Conservation (phyloP, 805 yeast species). For the Pachysolen tannophilus region DNA sequence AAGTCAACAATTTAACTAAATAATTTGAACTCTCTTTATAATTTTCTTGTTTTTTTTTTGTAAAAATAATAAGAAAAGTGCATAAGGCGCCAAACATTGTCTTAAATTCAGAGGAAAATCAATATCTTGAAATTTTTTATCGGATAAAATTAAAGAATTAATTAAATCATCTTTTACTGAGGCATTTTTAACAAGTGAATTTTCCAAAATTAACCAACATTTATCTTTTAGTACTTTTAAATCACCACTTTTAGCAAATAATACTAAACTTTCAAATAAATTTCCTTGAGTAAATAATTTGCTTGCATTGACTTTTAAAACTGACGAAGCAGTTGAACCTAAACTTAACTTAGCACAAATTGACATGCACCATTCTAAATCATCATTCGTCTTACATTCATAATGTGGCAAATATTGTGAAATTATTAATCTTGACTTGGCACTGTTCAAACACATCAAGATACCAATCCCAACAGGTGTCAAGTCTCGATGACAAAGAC, state of each 20-base stretch:
- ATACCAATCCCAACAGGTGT: slow-evolving; percentile 69
- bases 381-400: slow-evolving; percentile 60
- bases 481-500: slow-evolving; percentile 41
- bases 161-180: slow-evolving; percentile 51
- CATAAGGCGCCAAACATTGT: slow-evolving; percentile 68
- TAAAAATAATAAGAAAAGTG: slow-evolving; percentile 47
- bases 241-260: slow-evolving; percentile 59
- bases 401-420: slow-evolving; percentile 53
- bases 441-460: slow-evolving; percentile 38
- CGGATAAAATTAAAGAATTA: slow-evolving; percentile 37
- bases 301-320: slow-evolving; percentile 43
- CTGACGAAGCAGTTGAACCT: slow-evolving; percentile 45
- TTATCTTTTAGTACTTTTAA: slow-evolving; percentile 38
- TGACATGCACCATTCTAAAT: slow-evolving; percentile 70
- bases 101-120: slow-evolving; percentile 45
- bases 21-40: slow-evolving; percentile 20
- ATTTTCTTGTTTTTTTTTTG: slow-evolving; percentile 20
- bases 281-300: slow-evolving; percentile 45
- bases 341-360: slow-evolving; percentile 62
- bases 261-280: slow-evolving; percentile 53
- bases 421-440: slow-evolving; percentile 35
- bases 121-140: slow-evolving; percentile 20
- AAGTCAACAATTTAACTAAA: slow-evolving; percentile 32
- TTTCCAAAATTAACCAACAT: slow-evolving; percentile 58
- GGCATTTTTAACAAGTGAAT: slow-evolving; percentile 41